These are phyloP conservation scores for Candida easanensis DNA, from an alignment of 805 yeast genomes.

Conservation along the genomic window DNA sequence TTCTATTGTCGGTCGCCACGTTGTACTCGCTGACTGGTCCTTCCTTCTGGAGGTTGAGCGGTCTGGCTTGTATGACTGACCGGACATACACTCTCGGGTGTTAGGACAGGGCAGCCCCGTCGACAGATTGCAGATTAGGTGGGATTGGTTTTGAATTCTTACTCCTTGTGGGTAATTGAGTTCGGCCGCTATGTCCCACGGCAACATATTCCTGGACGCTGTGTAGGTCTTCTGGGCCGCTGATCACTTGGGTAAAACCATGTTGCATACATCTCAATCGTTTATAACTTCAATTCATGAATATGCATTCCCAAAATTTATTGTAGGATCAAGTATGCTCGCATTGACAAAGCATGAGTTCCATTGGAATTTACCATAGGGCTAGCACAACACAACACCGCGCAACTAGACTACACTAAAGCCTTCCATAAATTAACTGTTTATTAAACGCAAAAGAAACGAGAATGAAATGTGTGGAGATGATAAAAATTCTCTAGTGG, in stretches of 20 bases:
- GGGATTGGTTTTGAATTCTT: slow-evolving; percentile 60
- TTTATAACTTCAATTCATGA: neutral
- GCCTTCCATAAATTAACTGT: slow-evolving; percentile 7
- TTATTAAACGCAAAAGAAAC: slow-evolving; percentile 3
- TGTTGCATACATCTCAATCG: slow-evolving; percentile 82
- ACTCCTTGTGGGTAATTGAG: slow-evolving; percentile 21
- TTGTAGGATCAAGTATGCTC: no score
- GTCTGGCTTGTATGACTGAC: slow-evolving; percentile 48
- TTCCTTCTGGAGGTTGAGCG: slow-evolving; percentile 48
- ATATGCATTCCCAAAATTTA: no score
- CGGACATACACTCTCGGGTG: slow-evolving; percentile 31
- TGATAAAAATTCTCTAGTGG: slow-evolving; percentile 67
- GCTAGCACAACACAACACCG: no score
- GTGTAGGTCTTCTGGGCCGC: slow-evolving; percentile 87
- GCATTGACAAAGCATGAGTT: no score
- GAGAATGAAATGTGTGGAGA: neutral
- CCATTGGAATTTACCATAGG: no score
- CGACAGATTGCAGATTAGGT: slow-evolving; percentile 90
- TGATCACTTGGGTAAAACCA: slow-evolving; percentile 99
- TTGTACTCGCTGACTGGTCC: slow-evolving; percentile 23
- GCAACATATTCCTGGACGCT: slow-evolving; percentile 99
- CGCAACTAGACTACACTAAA: no score
- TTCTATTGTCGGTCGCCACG: slow-evolving; percentile 28
- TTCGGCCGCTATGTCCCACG: slow-evolving; percentile 42
- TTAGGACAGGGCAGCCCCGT: slow-evolving; percentile 91